Percentiles rank a stretch among this genome's conserved stretches.
Conservation (phyloP, 2,329 filamentous ascomycete species). For the Fusarium sp. region DNA sequence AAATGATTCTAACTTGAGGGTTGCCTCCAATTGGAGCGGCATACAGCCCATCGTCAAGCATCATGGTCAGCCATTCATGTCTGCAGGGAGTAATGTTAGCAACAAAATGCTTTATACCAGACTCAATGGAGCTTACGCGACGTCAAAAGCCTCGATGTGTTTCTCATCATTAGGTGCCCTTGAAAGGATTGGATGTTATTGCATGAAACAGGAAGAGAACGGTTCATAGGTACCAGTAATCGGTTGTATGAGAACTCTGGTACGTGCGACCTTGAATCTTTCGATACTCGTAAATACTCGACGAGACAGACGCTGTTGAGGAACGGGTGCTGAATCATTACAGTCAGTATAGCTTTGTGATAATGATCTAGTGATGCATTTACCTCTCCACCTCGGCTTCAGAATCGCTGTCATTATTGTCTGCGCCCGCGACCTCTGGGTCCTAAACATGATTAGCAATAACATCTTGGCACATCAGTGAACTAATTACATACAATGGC, state of each 20-base stretch:
- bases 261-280: slow-evolving; percentile 27
- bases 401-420: slow-evolving; percentile 4
- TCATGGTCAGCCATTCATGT: slow-evolving; percentile 32
- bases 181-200: neutral
- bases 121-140: neutral
- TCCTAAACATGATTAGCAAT: neutral
- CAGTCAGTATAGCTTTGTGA: neutral
- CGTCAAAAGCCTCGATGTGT: slow-evolving; percentile 30
- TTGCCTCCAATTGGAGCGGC: slow-evolving; percentile 7
- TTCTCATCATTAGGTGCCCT: slow-evolving; percentile 32
- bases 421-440: neutral
- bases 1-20: slow-evolving; percentile 1
- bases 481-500: neutral
- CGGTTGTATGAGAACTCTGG: slow-evolving; percentile 23
- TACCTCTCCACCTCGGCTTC: slow-evolving; percentile 11
- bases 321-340: neutral
- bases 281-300: slow-evolving; percentile 24
- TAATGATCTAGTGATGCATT: fast-evolving
- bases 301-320: slow-evolving; percentile 18
- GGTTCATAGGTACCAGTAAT: slow-evolving; percentile 13
- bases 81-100: neutral
- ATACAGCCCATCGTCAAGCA: slow-evolving; percentile 28
- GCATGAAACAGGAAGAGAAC: fast-evolving
- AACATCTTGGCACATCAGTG: neutral
- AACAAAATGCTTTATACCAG: too few relatives aligned